phyloP scores from a whole-genome alignment of 495 filamentous ascomycete species.

The Cetradonia linearis region DNA sequence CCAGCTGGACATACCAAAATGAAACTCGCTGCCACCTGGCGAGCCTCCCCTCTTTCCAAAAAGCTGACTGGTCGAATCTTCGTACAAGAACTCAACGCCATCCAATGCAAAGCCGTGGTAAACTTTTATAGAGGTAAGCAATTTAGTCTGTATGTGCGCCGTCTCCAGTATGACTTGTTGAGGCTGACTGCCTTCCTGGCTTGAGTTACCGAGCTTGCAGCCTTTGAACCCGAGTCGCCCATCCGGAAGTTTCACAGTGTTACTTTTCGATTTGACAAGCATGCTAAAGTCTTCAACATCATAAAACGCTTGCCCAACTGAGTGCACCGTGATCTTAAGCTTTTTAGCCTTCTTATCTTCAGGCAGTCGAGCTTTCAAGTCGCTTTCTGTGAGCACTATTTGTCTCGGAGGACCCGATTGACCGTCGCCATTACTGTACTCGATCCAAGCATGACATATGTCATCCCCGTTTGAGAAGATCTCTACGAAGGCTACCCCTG shows the following conservation, averaged over 20 bases:
- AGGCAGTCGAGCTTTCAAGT: conserved; percentile 58
- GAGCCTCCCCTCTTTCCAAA: conserved; percentile 80
- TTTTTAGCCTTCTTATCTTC: conserved; percentile 60
- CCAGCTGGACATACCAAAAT: conserved; percentile 48
- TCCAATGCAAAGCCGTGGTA: conserved; percentile 73
- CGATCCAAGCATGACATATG: conserved; percentile 64
- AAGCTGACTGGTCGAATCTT: conserved; percentile 75
- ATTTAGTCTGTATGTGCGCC: conserved; percentile 54
- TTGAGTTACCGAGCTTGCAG: conserved; percentile 62
- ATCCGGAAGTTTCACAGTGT: conserved; percentile 64
- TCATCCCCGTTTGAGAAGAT: conserved; percentile 67
- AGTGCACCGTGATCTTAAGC: conserved; percentile 62
- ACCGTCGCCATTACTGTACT: conserved; percentile 57
- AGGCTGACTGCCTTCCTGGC: conserved; percentile 59
- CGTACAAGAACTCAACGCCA: conserved; percentile 87
- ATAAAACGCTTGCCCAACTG: conserved; percentile 58
- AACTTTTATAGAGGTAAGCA: conserved; percentile 63
- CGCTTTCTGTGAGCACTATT: conserved; percentile 60
- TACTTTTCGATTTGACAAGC: conserved; percentile 56
- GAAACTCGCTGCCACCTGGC: conserved; percentile 63
- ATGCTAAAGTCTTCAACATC: conserved; percentile 62
- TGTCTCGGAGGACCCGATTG: conserved; percentile 54
- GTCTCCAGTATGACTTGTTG: conserved; percentile 68
- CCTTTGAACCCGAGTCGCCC: conserved; percentile 64
- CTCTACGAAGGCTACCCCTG: conserved; percentile 75